phyloP scores from a whole-genome alignment of 2,329 filamentous ascomycete species.

The Chaetomium sp. region DNA sequence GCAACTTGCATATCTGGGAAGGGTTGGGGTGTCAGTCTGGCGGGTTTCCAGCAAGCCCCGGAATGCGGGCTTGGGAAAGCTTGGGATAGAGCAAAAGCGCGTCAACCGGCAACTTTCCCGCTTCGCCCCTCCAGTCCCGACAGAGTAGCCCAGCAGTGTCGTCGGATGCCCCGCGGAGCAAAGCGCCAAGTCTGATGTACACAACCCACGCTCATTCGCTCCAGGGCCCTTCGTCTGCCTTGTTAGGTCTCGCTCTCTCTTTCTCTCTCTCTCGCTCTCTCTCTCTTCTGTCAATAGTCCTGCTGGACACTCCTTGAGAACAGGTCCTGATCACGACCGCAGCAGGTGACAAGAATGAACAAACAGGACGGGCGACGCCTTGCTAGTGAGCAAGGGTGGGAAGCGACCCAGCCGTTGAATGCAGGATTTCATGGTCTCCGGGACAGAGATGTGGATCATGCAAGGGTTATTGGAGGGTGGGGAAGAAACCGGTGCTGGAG shows the following conservation, averaged over 20 bases:
- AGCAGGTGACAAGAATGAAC: conserved; percentile 12
- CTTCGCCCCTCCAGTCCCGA: background rate
- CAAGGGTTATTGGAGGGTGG: conserved; percentile 22
- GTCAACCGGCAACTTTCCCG: conserved; percentile 11
- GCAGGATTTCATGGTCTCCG: conserved; percentile 24
- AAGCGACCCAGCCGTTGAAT: conserved; percentile 24
- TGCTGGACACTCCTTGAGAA: too few relatives aligned
- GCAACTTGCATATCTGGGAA: conserved; percentile 22
- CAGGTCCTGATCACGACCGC: background rate
- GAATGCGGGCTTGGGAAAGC: conserved; percentile 19
- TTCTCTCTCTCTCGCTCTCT: too few relatives aligned
- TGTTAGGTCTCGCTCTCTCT: too few relatives aligned
- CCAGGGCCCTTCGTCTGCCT: too few relatives aligned
- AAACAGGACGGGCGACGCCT: conserved; percentile 12
- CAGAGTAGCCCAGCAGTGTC: background rate
- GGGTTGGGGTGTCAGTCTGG: conserved; percentile 18
- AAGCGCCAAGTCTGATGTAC: conserved; percentile 2
- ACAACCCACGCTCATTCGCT: background rate
- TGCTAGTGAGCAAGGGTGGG: conserved; percentile 18
- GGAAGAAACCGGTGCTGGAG: conserved; percentile 7
- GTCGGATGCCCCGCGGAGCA: background rate
- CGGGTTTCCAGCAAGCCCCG: conserved; percentile 13
- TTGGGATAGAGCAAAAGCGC: conserved; percentile 16
- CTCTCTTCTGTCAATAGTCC: too few relatives aligned
- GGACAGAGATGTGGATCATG: conserved; percentile 21